Base-by-base conservation (phyloP, 805 yeast genomes). In the Spathaspora boniae region DNA sequence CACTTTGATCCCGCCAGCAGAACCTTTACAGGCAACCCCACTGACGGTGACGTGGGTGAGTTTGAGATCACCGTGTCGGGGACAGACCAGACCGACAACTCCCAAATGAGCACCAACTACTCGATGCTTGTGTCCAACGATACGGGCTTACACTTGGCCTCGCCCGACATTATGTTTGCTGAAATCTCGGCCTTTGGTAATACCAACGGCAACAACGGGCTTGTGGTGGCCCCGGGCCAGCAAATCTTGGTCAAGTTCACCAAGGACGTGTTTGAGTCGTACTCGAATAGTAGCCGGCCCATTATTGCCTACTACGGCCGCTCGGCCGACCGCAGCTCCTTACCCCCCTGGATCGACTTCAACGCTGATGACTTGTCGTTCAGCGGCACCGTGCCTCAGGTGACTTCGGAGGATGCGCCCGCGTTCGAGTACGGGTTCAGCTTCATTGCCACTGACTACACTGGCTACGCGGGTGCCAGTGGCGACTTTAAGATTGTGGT, bases 311-410 rank as follows among this genome's bases (percentile, higher is more conserved):
- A 83, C 61, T 84, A 86, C 52, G 96, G 96, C 15, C 74, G 83
- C 44, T 78, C 89, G n/a, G 61, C 70, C 9, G 87, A 86, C 56
- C 76, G 89, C 53, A 75, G 95, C 1, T 91, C 98, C 3, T 68
- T 93, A 37, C 98, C 98, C 25, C 82, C 78, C 52, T 93, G 98
- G 98, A 65, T 87, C 34, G 59, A 62, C 36, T 93, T 91, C 53
- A 80, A 87, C 51, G 50, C 72, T 4, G 64, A 65, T 36, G 66
- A 69, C 25, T 63, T 86, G 44, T 73, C 84, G 15, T 91, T 88
- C 58, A 69, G 78, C 28, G 98, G 98, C 21, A 80, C 82, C 1
- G 91, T 96, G 1, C 98, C 98, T 8, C 68, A 82, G 6, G 86
- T 86, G 21, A 82, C 86, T 46, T 85, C 96, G 2, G 70, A 74